phyloP scores from a whole-genome alignment of 371 early-diverging fungal species.

The Mortierella sp. region DNA sequence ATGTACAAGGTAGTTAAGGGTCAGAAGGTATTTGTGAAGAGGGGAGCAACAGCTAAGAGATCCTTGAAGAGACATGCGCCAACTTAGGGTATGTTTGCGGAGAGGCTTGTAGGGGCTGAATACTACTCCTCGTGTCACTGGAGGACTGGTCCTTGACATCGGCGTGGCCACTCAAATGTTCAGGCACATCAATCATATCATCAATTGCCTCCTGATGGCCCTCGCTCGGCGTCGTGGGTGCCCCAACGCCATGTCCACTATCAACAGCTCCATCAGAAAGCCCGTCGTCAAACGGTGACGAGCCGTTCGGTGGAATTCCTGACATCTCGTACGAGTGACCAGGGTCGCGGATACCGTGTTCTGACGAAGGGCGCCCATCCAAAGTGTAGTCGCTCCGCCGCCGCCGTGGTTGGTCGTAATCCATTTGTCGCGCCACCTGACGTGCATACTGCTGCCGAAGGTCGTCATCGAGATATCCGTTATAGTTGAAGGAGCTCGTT shows the following conservation, averaged over 20 bases:
- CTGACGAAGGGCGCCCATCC: background rate
- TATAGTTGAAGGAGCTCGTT: constrained; percentile 22
- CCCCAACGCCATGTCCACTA: constrained; percentile 42
- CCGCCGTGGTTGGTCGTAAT: constrained; percentile 28
- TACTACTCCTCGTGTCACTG: constrained; percentile 4
- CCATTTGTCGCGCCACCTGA: constrained; percentile 36
- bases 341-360: constrained; percentile 1
- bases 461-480: constrained; percentile 54
- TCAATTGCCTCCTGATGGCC: background rate
- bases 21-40: background rate
- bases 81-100: constrained; percentile 25
- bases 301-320: background rate
- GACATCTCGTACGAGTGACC: constrained; percentile 5
- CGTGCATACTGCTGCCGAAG: constrained; percentile 43
- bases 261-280: constrained; percentile 27
- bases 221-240: background rate
- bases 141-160: constrained; percentile 17
- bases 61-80: constrained; percentile 21
- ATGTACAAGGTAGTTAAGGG: constrained; percentile 12
- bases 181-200: background rate
- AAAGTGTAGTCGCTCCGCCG: constrained; percentile 23
- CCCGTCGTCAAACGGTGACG: constrained; percentile 8
- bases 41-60: background rate
- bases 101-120: constrained; percentile 15
- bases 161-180: background rate